Conservation (phyloP, 169 alveolate genomes). For the Cytauxzoon felis region DNA sequence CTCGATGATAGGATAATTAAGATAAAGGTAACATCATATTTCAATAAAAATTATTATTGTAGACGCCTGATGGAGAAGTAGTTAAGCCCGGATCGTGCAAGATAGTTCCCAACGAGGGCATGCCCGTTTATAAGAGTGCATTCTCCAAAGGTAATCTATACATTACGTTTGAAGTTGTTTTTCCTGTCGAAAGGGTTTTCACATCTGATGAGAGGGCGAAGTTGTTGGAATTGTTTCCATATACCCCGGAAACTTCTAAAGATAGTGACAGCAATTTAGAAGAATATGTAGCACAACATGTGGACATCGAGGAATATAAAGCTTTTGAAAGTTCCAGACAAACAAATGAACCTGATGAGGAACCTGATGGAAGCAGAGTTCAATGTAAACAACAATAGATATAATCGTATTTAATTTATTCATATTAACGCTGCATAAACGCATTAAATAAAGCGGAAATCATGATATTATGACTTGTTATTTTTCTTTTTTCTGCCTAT, state of each 20-base stretch:
- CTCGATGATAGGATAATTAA: conserved; percentile 88
- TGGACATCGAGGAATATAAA: conserved; percentile 54
- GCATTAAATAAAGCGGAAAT: not conserved
- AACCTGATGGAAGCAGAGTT: conserved; percentile 39
- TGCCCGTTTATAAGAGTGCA: conserved; percentile 93
- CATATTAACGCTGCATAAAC: not conserved
- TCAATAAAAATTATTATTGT: not conserved
- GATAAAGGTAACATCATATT: conserved; percentile 53
- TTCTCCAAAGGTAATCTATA: conserved; percentile 90
- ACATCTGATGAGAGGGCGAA: conserved; percentile 58
- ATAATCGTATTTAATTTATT: not conserved
- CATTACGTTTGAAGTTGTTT: conserved; percentile 88
- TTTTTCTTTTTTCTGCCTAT: conserved; percentile 34
- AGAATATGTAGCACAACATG: conserved; percentile 39
- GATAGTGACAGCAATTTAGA: conserved; percentile 18
- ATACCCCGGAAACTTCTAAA: conserved; percentile 19
- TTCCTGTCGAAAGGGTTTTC: conserved; percentile 84
- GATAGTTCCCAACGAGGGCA: conserved; percentile 90
- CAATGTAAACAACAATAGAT: conserved; percentile 62
- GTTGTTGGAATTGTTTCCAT: conserved; percentile 63
- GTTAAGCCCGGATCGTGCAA: conserved; percentile 87
- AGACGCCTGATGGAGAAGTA: conserved; percentile 82
- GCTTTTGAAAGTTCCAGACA: conserved; percentile 15
- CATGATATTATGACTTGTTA: not conserved
- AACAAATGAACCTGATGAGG: conserved; percentile 31